phyloP scores from a whole-genome alignment of 257 asterid genomes.

The Capsicum baccatum region DNA sequence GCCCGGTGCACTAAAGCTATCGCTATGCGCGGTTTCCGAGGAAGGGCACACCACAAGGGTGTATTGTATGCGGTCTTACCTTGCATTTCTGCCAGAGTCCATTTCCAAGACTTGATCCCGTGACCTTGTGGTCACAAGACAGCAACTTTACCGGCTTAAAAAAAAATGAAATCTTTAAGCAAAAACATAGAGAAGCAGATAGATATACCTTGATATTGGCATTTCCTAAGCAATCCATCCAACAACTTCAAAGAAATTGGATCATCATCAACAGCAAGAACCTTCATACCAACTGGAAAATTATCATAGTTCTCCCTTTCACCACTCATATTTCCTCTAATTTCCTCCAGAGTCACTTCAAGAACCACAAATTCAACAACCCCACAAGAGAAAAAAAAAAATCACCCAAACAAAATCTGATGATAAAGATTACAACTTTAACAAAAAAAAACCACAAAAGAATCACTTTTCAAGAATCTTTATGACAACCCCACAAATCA shows the following conservation, averaged over 20 bases:
- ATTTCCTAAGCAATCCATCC: conserved; percentile 73
- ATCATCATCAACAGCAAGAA: conserved; percentile 94
- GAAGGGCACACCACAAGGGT: too few relatives aligned
- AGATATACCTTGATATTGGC: conserved; percentile 74
- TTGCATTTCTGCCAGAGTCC: too few relatives aligned
- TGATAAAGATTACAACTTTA: conserved; percentile 32
- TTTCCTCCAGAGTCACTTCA: conserved; percentile 69
- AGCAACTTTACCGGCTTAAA: too few relatives aligned
- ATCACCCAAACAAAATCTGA: conserved; percentile 13
- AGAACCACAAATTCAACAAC: conserved; percentile 31
- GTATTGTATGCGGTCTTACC: too few relatives aligned
- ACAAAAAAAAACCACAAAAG: conserved; percentile 31
- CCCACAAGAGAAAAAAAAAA: conserved; percentile 28
- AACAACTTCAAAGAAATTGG: conserved; percentile 72
- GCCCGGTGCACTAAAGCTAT: too few relatives aligned
- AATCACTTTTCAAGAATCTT: conserved; percentile 37
- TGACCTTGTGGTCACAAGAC: too few relatives aligned
- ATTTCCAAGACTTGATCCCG: too few relatives aligned
- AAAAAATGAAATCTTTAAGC: conserved; percentile 16
- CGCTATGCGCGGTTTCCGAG: too few relatives aligned
- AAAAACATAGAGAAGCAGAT: conserved; percentile 26
- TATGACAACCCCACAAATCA: conserved; percentile 41
- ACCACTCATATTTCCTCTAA: conserved; percentile 42
- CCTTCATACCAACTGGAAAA: conserved; percentile 82
- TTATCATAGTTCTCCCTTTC: conserved; percentile 49